Percentiles rank a stretch among this genome's conserved stretches.
Evolutionary conservation across 1,284 basidiomycete species (phyloP).

Genomic region (Ceratobasidium sp.): DNA sequence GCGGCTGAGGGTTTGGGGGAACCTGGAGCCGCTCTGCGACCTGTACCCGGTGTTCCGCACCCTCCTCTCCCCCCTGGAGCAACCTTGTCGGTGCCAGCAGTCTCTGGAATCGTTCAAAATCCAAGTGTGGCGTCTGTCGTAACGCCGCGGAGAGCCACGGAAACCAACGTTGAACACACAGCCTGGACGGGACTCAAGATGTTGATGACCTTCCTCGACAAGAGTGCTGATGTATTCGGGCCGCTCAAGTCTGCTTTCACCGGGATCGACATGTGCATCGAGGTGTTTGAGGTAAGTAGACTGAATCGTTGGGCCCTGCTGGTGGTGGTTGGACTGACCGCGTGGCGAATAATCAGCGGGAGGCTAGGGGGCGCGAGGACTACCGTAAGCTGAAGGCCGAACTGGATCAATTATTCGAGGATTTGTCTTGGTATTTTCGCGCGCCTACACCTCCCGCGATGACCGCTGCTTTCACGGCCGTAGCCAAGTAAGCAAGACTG

Average conservation of each 20-base stretch:
- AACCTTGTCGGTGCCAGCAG: too few species aligned
- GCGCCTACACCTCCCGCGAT: slow-evolving; percentile 8
- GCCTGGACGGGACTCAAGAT: too few species aligned
- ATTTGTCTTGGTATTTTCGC: background rate
- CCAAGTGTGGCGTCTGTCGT: too few species aligned
- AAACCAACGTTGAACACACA: too few species aligned
- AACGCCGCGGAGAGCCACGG: too few species aligned
- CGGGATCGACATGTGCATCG: background rate
- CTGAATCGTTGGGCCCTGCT: background rate
- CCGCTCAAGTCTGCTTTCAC: background rate
- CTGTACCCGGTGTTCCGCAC: too few species aligned
- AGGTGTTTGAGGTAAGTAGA: slow-evolving; percentile 9
- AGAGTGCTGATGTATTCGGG: too few species aligned
- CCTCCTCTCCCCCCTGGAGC: too few species aligned
- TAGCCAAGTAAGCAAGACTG: slow-evolving; percentile 8
- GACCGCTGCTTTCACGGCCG: background rate
- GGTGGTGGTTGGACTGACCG: background rate
- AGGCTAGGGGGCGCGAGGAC: background rate
- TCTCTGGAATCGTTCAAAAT: too few species aligned
- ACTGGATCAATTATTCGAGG: slow-evolving; percentile 9
- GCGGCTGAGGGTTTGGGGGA: too few species aligned
- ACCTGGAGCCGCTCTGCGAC: too few species aligned
- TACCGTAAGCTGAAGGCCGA: background rate
- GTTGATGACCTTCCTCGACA: too few species aligned
- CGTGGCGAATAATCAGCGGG: background rate